Base-by-base conservation (phyloP, 192 early-diverging fungal species). In the Entrophospora sp. region DNA sequence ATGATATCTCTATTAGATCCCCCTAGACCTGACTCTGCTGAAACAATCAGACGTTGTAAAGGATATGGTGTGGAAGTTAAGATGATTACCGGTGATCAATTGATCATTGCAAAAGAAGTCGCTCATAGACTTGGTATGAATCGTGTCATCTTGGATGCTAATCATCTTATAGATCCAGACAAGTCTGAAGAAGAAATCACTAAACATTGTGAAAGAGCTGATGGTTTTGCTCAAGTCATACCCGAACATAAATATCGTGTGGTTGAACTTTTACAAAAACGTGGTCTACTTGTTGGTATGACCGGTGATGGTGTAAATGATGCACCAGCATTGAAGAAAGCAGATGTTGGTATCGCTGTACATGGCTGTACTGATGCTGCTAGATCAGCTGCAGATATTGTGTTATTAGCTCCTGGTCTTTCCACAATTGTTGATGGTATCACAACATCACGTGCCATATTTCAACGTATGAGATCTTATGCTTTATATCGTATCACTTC, bases 221-320 rank as follows among this genome's bases (percentile, higher is more conserved):
- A 97, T 76, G 95, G 94, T 52, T 97, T 97, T 77, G 94, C 92
- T 14, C 91, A 95, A 71, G 94, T 97, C 27, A 93, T 94, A 77
- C 94, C 94, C 59, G 94, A 97, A 75, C 93, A 97, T 89, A 97
- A 97, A 77, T 94, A 92, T 79, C 82, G 87, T 27, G 93, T 97
- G 25, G 94, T 97, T 44, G 93, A 97, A 77, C 74, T 95, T 44
- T 74, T 97, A 28, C 94, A 97, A 75, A 87, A 91, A 46, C 83
- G 87, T 65, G 88, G 87, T 22, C 70, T 85, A 25, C 71, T 91
- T n/a, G 89, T 92, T 60, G 89, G 91, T 69, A 95, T 97, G 94
- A 96, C 94, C 30, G 95, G 95, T 71, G 95, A 95, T 77, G 93
- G 94, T 76, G 91, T 95, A 51, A 98, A 98, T 74, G 96, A 98